Evolutionary conservation across 2,329 filamentous ascomycete species (phyloP), one percentile per base, ranked within the genome.

Genomic region (Beauveria bassiana): DNA sequence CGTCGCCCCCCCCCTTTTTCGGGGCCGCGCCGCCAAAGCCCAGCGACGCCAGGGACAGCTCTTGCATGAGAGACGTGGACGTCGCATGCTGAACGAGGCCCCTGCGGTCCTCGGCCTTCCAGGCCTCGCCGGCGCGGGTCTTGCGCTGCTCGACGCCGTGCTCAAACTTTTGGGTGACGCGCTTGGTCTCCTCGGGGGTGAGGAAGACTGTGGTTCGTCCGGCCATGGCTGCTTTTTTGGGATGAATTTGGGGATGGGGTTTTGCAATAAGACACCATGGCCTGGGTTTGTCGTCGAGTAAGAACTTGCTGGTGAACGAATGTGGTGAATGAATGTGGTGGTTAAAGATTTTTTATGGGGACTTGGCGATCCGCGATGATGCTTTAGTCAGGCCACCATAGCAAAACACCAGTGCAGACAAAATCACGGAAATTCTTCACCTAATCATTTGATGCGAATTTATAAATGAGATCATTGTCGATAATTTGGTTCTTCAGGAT

Each of bases 181-280:
- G 70, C 9, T 67, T 63, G 1, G 68, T 68, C 57, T 74, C 73
- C 24, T 69, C 65, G 0, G 64, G 65, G 0, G 72, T 71, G 63
- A 75, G 66, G 46, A 71, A 73, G 20, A 75, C 63, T 1, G 70
- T 75, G 34, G 67, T 66, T 12, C 62, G 65, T 52, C 62, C 52
- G 16, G 63, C 16, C 69, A 71, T 71, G 50, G 63, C 22, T 63
- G 62, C 58, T 5, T 40, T 0, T 24, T 26, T 2, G 2, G 7
- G 2, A 10, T 31, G 3, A 1, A 9, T 58, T 20, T 38, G n/a
- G 5, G 14, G 1, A 16, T 38, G 34, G 0, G 12, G 43, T 22
- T 58, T 2, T 50, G 40, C 5, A 52, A 18, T 47, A n/a, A 54
- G 40, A 20, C n/a, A 52, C 57, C 57, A 59, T 52, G 38, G 18